Base-by-base conservation (phyloP, 1,284 basidiomycete genomes). In the Meira miltonrushii region DNA sequence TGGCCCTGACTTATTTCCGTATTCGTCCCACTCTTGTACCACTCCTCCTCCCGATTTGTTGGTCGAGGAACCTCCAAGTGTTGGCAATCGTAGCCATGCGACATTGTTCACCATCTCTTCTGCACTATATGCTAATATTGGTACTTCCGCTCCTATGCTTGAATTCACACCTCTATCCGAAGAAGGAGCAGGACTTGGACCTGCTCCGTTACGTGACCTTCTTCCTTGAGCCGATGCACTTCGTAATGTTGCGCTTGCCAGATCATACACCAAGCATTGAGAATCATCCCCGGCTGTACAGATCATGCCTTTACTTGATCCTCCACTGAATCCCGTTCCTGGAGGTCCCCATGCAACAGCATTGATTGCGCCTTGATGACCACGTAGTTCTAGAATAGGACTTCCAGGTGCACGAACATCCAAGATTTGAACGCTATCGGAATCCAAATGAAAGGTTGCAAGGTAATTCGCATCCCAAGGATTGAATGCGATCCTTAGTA, bases 401-500 rank as follows among this genome's bases (percentile, higher is more conserved):
- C 67, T 66, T 3, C 76, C 76, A 0, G 76, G 76, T 38, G 76
- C 74, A 9, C 76, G 63, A n/a, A 78, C 73, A 55, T 78, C 76
- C 21, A 78, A 67, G 25, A 78, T 75, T 65, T 76, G 74, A 11
- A 78, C 72, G 2, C 65, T 67, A 39, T 77, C 65, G 21, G 73
- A 73, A 54, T 77, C 75, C 19, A 74, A 60, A 51, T 76, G 72
- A 54, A 78, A 78, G 1, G 76, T 78, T 43, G 76, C 76, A n/a
- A 78, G 64, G 51, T 78, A 78, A 60, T 78, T 78, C 28, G 76
- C 74, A 40, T 78, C 76, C 74, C 74, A 77, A 4, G 76, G 76
- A 46, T 78, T 78, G 64, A 78, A 78, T 3, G 74, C 72, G 55
- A 78, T 77, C n/a, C 76, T 68, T 7, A 78, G 61, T 11, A 78